These are phyloP conservation scores for Corynespora cassiicola DNA, from an alignment of 2,329 filamentous ascomycete species.

Conservation along the genomic window DNA sequence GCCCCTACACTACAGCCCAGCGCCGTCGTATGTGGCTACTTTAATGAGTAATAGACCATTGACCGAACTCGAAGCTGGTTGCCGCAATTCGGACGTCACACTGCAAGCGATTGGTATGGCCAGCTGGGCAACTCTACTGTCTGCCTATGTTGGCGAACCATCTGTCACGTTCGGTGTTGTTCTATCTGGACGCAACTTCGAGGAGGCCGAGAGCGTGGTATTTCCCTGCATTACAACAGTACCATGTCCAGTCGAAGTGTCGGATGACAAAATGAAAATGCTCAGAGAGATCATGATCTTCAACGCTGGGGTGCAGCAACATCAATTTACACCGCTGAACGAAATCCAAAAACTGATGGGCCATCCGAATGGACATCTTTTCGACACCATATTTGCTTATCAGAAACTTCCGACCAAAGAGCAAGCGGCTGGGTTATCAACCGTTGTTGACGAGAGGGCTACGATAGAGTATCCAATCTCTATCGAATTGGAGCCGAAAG, in stretches of 20 bases:
- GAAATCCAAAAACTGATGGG: conserved; percentile 77
- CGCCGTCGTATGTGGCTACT: conserved; percentile 44
- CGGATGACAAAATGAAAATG: conserved; percentile 61
- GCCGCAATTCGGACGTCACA: conserved; percentile 67
- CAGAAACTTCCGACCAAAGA: conserved; percentile 63
- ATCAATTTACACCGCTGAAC: conserved; percentile 75
- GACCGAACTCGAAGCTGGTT: conserved; percentile 60
- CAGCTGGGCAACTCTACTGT: conserved; percentile 77
- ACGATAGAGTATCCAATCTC: conserved; percentile 81
- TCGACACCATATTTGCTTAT: conserved; percentile 86
- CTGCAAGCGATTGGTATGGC: conserved; percentile 78
- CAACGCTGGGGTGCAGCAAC: conserved; percentile 68
- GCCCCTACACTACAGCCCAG: conserved; percentile 57
- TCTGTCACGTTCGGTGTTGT: conserved; percentile 81
- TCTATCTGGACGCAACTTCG: conserved; percentile 73
- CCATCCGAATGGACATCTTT: conserved; percentile 69
- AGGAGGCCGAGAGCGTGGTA: conserved; percentile 63
- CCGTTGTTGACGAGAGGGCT: conserved; percentile 68
- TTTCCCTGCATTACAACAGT: conserved; percentile 86
- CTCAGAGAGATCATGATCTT: conserved; percentile 69
- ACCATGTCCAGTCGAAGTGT: conserved; percentile 69
- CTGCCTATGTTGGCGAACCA: conserved; percentile 77
- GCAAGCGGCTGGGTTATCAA: conserved; percentile 58
- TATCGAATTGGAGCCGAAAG: conserved; percentile 73
- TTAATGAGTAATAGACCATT: conserved; percentile 50